These are phyloP conservation scores for Hypoxylon perforatum DNA, from an alignment of 495 filamentous ascomycete species.

Conservation along the genomic window DNA sequence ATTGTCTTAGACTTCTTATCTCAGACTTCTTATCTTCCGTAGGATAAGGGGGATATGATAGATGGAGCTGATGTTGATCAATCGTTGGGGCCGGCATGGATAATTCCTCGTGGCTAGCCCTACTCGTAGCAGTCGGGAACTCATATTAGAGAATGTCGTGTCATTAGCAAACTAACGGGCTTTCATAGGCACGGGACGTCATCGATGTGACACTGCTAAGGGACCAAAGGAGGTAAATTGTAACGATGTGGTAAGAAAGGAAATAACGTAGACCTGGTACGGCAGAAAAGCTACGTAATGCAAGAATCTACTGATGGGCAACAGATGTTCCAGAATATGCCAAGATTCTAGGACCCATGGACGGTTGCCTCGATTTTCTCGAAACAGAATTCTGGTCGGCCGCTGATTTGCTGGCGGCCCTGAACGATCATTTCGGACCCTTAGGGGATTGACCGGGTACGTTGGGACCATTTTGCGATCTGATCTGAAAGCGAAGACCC, in stretches of 20 bases:
- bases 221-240: constrained; percentile 15
- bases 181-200: constrained; percentile 28
- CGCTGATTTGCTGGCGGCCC: constrained; percentile 33
- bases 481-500: constrained; percentile 38
- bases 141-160: constrained; percentile 24
- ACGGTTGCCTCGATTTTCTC: constrained; percentile 40
- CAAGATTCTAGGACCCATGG: constrained; percentile 42
- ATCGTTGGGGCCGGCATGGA: constrained; percentile 28
- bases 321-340: constrained; percentile 43
- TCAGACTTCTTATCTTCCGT: constrained; percentile 28
- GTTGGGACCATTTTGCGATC: constrained; percentile 41
- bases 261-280: constrained; percentile 42
- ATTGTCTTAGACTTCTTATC: constrained; percentile 17
- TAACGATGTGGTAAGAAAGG: constrained; percentile 36
- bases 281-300: constrained; percentile 42
- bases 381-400: constrained; percentile 29
- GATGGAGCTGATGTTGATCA: constrained; percentile 28
- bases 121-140: constrained; percentile 28
- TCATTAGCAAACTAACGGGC: constrained; percentile 26
- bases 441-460: constrained; percentile 32
- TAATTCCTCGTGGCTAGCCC: constrained; percentile 23
- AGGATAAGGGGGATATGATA: constrained; percentile 29
- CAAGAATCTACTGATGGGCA: constrained; percentile 21
- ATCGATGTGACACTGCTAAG: constrained; percentile 35
- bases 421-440: constrained; percentile 44